These are phyloP conservation scores for Fomitopsis pulvina DNA, from an alignment of 768 basidiomycete genomes.

Conservation along the genomic window DNA sequence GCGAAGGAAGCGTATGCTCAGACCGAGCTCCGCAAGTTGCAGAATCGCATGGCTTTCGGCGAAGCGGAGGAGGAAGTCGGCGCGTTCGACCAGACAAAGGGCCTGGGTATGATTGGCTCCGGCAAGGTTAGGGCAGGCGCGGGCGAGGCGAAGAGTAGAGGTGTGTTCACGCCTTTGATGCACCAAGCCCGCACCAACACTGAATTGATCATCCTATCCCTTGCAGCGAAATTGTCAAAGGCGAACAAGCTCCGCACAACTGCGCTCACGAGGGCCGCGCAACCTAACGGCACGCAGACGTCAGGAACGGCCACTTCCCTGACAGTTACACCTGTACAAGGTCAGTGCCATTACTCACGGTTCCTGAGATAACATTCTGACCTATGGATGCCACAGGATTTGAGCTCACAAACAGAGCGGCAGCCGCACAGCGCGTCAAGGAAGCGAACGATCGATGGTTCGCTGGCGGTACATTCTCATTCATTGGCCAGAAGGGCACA, in stretches of 20 bases:
- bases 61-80: slow-evolving; percentile 95
- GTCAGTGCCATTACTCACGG: slow-evolving; percentile 29
- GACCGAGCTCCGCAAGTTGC: slow-evolving; percentile 93
- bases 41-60: slow-evolving; percentile 95
- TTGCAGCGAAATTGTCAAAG: slow-evolving; percentile 89
- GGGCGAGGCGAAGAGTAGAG: slow-evolving; percentile 87
- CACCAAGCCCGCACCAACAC: neutral
- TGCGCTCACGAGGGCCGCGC: slow-evolving; percentile 71
- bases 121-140: slow-evolving; percentile 86
- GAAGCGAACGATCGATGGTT: slow-evolving; percentile 99
- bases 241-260: slow-evolving; percentile 88
- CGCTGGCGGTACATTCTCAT: slow-evolving; percentile 77
- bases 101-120: slow-evolving; percentile 94
- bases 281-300: slow-evolving; percentile 39
- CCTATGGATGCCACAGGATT: slow-evolving; percentile 48
- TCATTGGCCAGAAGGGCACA: slow-evolving; percentile 52
- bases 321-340: slow-evolving; percentile 95
- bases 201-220: slow-evolving; percentile 6
- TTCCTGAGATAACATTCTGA: neutral
- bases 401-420: slow-evolving; percentile 90
- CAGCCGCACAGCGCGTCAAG: slow-evolving; percentile 79
- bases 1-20: slow-evolving; percentile 98
- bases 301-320: slow-evolving; percentile 90
- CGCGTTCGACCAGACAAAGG: slow-evolving; percentile 96
- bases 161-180: slow-evolving; percentile 37